phyloP scores from a whole-genome alignment of 257 asterid species.

The Solanum sejunctum region DNA sequence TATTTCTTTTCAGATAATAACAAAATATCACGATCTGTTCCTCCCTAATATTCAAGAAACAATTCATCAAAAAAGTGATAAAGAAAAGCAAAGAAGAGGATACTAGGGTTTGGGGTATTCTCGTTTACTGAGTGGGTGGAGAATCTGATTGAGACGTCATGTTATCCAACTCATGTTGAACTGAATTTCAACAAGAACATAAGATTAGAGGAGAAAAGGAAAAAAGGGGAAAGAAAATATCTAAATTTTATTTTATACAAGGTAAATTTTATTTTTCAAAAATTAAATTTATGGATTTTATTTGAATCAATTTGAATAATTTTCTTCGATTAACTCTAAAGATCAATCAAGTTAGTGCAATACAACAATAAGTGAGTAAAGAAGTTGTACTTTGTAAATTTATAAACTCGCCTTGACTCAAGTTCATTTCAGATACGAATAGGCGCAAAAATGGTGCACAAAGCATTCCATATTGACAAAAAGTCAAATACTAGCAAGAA shows the following conservation, averaged over 20 bases:
- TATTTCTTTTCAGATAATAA: neutral
- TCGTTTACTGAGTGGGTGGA: constrained; percentile 33
- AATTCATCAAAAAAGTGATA: neutral
- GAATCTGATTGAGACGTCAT: constrained; percentile 53
- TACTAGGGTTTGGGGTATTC: constrained; percentile 47
- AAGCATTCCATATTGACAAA: too few species aligned
- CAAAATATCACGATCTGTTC: neutral
- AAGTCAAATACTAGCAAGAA: too few species aligned
- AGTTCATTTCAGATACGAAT: neutral
- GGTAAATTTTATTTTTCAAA: neutral
- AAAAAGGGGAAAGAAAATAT: neutral
- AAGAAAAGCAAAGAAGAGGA: neutral
- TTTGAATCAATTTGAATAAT: too few species aligned
- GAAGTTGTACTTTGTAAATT: too few species aligned
- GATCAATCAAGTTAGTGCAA: too few species aligned
- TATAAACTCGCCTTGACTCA: neutral
- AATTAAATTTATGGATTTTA: too few species aligned
- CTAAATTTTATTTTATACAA: too few species aligned
- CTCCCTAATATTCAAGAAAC: neutral
- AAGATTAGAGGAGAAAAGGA: neutral
- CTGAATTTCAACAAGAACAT: neutral
- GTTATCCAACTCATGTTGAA: constrained; percentile 2
- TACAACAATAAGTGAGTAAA: too few species aligned
- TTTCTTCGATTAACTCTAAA: neutral
- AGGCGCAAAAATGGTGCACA: too few species aligned